Evolutionary conservation across 768 basidiomycete genomes (phyloP).

Genomic region (Filobasidium wieringae): DNA sequence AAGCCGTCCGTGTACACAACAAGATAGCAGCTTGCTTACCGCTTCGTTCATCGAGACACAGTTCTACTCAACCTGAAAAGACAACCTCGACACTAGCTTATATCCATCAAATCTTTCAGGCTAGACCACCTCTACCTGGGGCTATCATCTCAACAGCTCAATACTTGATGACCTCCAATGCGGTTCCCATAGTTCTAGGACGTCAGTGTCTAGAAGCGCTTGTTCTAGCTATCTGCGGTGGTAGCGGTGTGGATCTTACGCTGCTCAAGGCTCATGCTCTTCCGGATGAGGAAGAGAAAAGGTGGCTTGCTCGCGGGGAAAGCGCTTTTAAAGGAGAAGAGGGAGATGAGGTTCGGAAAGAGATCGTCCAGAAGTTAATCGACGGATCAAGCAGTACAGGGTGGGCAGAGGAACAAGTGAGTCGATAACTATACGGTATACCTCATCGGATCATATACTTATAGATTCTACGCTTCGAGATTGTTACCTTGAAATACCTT

Average conservation of each 20-base stretch:
- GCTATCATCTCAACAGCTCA: constrained; percentile 52
- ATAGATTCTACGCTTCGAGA: constrained; percentile 43
- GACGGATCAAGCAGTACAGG: constrained; percentile 43
- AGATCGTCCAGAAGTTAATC: constrained; percentile 60
- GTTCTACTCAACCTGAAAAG: not conserved
- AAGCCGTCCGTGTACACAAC: not conserved
- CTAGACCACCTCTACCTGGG: not conserved
- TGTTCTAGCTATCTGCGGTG: constrained; percentile 41
- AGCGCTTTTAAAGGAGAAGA: constrained; percentile 23
- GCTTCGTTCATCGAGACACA: not conserved
- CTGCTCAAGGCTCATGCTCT: constrained; percentile 39
- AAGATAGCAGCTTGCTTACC: not conserved
- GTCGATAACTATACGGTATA: too few species aligned
- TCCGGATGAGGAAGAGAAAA: constrained; percentile 13
- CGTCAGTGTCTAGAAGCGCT: constrained; percentile 78
- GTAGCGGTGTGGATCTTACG: constrained; percentile 43
- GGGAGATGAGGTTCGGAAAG: constrained; percentile 42
- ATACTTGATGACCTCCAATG: constrained; percentile 65
- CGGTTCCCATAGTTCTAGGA: constrained; percentile 70
- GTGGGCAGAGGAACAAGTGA: constrained; percentile 87
- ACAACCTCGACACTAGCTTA: not conserved
- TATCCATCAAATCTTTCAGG: not conserved
- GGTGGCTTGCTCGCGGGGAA: constrained; percentile 20
- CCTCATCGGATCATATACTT: not conserved
- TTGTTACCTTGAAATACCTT: constrained; percentile 68